A percentile compares a stretch with the other conserved stretches of the same genome.
Evolutionary conservation across 164 flowering plant genomes (phyloP).

Genomic region (Vitis labrusca): DNA sequence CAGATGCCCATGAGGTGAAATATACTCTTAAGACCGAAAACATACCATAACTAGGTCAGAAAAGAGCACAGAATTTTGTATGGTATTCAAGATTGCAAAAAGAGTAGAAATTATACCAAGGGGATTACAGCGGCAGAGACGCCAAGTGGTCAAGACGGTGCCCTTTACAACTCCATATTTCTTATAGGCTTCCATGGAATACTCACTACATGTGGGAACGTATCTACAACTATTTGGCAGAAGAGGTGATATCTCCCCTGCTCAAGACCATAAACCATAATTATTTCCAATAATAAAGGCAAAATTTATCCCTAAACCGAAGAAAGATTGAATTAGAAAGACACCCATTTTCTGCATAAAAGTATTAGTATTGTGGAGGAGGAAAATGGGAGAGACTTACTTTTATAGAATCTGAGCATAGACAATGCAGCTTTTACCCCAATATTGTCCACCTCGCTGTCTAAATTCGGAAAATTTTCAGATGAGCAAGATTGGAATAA

Average conservation of each 20-base stretch:
- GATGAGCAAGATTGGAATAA: too few species aligned
- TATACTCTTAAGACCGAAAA: neutral
- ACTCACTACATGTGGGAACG: constrained; percentile 92
- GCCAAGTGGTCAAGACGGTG: constrained; percentile 85
- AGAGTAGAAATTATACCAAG: constrained; percentile 44
- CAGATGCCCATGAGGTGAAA: neutral
- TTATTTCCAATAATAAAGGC: neutral
- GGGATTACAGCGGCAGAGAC: constrained; percentile 97
- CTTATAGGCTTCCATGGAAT: constrained; percentile 93
- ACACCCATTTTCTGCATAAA: neutral
- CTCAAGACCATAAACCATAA: neutral
- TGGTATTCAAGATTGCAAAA: neutral
- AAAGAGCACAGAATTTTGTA: neutral
- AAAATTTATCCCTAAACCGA: neutral
- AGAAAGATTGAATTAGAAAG: neutral
- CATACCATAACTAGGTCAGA: too few species aligned
- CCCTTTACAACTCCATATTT: constrained; percentile 87
- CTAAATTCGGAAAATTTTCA: constrained; percentile 10
- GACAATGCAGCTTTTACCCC: constrained; percentile 90
- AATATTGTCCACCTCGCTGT: constrained; percentile 41
- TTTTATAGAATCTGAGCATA: constrained; percentile 82
- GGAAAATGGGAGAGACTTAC: constrained; percentile 34
- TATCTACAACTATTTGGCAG: constrained; percentile 88
- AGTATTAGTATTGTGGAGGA: neutral
- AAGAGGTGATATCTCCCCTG: constrained; percentile 93